Evolutionary conservation across 2,329 filamentous ascomycete genomes (phyloP).

Genomic region (Penicillium sp.): DNA sequence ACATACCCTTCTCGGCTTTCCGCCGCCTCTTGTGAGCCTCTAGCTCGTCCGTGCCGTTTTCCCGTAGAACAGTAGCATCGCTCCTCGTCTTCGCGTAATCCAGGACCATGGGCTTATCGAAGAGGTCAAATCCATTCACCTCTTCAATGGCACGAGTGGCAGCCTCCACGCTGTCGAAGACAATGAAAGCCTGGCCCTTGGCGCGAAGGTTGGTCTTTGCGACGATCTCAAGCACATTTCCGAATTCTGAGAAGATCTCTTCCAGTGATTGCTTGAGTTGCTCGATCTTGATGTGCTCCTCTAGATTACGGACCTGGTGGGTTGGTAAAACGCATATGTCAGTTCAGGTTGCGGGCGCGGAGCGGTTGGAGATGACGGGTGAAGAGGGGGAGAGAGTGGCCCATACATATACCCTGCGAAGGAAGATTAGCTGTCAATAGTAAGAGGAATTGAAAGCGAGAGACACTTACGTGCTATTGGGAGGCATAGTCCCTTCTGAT

Average conservation of each 20-base stretch:
- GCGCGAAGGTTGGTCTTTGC: constrained; percentile 88
- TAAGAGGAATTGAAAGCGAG: not conserved
- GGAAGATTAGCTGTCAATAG: constrained; percentile 14
- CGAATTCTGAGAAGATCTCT: constrained; percentile 85
- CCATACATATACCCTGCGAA: constrained; percentile 42
- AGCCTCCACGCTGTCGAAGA: constrained; percentile 80
- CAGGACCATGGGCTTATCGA: constrained; percentile 85
- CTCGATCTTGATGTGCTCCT: constrained; percentile 86
- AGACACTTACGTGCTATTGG: constrained; percentile 42
- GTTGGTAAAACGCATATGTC: constrained; percentile 2
- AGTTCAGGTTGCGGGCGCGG: constrained; percentile 10
- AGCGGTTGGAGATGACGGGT: constrained; percentile 9
- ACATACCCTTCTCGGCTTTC: constrained; percentile 81
- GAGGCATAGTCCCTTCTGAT: constrained; percentile 30
- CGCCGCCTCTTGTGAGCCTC: constrained; percentile 83
- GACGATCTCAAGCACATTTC: constrained; percentile 78
- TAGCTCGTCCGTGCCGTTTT: constrained; percentile 75
- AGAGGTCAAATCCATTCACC: constrained; percentile 87
- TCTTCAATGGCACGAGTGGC: constrained; percentile 82
- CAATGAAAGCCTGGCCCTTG: constrained; percentile 93
- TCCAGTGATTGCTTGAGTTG: constrained; percentile 70
- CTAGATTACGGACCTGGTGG: constrained; percentile 70
- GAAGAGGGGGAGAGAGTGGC: constrained; percentile 14
- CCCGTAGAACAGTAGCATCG: constrained; percentile 78
- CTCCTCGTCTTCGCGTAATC: constrained; percentile 79